Evolutionary conservation across 2,329 filamentous ascomycete genomes (phyloP).

Genomic region (Nigrospora sphaerica): DNA sequence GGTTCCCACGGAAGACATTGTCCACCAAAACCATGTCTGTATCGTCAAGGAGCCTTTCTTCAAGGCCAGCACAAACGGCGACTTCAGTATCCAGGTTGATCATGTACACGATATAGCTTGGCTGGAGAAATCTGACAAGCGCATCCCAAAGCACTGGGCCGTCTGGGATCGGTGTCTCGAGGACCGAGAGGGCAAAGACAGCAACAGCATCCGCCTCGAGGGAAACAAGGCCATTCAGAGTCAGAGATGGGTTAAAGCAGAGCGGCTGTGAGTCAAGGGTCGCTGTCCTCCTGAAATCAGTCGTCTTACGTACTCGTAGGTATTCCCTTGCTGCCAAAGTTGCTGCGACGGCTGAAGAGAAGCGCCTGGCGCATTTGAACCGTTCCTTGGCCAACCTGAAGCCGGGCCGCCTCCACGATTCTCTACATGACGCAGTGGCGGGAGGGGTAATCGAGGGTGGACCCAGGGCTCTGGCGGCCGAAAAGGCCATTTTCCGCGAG

Average conservation of each 20-base stretch:
- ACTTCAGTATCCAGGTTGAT: constrained; percentile 41
- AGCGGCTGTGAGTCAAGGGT: constrained; percentile 20
- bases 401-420: constrained; percentile 18
- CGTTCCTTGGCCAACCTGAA: constrained; percentile 26
- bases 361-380: constrained; percentile 24
- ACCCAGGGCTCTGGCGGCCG: constrained; percentile 12
- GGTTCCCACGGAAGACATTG: constrained; percentile 22
- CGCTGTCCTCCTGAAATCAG: background rate
- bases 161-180: too few relatives aligned
- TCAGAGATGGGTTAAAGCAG: constrained; percentile 19
- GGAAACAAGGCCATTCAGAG: constrained; percentile 26
- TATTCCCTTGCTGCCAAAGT: constrained; percentile 28
- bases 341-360: constrained; percentile 26
- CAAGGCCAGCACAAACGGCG: constrained; percentile 28
- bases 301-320: constrained; percentile 11
- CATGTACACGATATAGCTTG: constrained; percentile 41
- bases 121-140: constrained; percentile 25
- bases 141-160: constrained; percentile 30
- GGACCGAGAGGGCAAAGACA: constrained; percentile 1
- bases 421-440: constrained; percentile 20
- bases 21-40: constrained; percentile 25
- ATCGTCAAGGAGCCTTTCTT: constrained; percentile 50
- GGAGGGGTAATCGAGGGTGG: constrained; percentile 4
- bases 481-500: constrained; percentile 37
- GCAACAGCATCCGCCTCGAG: constrained; percentile 12